phyloP scores from a whole-genome alignment of 352 stramenopile species.

The Globisporangium perplexum region DNA sequence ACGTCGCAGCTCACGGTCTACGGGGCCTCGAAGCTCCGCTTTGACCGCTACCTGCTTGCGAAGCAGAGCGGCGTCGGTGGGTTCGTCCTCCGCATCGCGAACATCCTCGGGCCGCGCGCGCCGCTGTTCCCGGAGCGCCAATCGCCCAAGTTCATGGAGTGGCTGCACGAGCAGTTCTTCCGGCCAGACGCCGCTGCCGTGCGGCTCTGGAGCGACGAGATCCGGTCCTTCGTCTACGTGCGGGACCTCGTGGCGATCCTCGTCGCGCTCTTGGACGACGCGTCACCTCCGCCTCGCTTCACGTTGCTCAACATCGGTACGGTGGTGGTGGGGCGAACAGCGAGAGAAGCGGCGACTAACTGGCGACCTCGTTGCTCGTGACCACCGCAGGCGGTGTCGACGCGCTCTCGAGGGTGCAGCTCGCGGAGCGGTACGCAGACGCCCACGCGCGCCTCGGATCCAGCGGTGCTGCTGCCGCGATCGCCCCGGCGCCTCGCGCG shows the following conservation, averaged over 20 bases:
- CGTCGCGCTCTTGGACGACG: conserved; percentile 14
- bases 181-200: conserved; percentile 4
- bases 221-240: conserved; percentile 57
- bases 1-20: conserved; percentile 31
- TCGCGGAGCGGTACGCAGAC: conserved; percentile 27
- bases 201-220: conserved; percentile 54
- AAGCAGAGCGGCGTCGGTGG: conserved; percentile 7
- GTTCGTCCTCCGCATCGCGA: conserved; percentile 48
- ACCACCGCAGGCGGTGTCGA: conserved; percentile 32
- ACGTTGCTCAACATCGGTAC: conserved; percentile 48
- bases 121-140: conserved; percentile 28
- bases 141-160: conserved; percentile 58
- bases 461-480: conserved; percentile 2
- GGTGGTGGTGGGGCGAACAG: conserved; percentile 3
- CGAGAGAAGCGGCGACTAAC: not conserved
- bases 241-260: conserved; percentile 38
- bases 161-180: conserved; percentile 48
- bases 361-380: not conserved
- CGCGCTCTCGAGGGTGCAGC: conserved; percentile 38
- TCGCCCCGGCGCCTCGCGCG: conserved; percentile 21
- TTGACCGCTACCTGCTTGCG: conserved; percentile 33
- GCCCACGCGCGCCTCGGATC: conserved; percentile 11
- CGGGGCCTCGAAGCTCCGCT: conserved; percentile 39
- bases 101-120: conserved; percentile 41
- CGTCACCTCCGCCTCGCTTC: not conserved